Base-by-base conservation (phyloP, 306 rosid species). In the Macrotyloma uniflorum region DNA sequence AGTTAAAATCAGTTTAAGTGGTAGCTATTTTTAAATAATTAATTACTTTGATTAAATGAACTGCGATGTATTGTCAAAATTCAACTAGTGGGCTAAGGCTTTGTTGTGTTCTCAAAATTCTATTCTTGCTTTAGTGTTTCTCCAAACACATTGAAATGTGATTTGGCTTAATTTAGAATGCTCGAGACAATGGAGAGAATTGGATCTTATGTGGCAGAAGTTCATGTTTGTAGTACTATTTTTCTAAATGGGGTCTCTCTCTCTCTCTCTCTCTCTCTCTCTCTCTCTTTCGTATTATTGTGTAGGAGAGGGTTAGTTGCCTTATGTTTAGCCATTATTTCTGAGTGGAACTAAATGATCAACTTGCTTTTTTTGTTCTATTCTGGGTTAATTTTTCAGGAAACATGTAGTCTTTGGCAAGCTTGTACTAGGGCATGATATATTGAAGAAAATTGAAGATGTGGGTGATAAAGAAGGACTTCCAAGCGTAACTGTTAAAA, bases 331-430 rank as follows among this genome's bases (percentile, higher is more conserved):
- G 30, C n/a, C 43, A n/a, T 35, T 53, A 8, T 32, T 47, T 67
- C 54, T 67, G 55, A 38, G 38, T 36, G 26, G 69, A 24, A 59
- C 43, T 40, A 22, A 36, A 18, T 55, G 49, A 35, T 14, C 59
- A 68, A 43, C 23, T 47, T 80, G 67, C 66, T 55, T 30, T 74
- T 15, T 49, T 66, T 62, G 64, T 69, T 72, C 15, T 18, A 46
- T 59, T 75, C 42, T 36, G 72, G 19, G 28, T 12, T 79, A 38
- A 68, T 79, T 45, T 83, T 77, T 62, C 91, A 95, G 98, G 89
- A 95, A 95, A 85, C 86, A 89, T 79, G 84, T 92, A 61, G 97
- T 93, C 51, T 95, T 95, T 83, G 98, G 98, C 71, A 92, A 86
- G 84, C 90, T 95, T 90, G 89, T 85, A 69, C 88, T 83, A 47